Conservation (phyloP, 2,329 filamentous ascomycete genomes). For the Diaporthe batatas region DNA sequence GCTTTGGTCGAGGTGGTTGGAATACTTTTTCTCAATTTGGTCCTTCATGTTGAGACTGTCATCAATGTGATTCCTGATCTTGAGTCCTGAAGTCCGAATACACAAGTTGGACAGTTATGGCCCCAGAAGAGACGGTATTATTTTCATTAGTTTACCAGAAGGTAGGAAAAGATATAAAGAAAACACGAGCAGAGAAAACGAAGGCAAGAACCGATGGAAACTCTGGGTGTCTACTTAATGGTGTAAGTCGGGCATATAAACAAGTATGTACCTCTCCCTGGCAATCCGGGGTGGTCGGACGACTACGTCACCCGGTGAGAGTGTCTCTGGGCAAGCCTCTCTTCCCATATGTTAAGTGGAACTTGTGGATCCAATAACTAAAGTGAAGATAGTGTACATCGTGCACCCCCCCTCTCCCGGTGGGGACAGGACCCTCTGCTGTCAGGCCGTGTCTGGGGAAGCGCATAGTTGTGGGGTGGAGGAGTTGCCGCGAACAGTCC, state of each 20-base stretch:
- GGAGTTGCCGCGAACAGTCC: background rate
- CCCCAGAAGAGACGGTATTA: background rate
- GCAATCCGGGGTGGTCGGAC: background rate
- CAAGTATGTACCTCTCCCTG: background rate
- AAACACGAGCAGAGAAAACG: background rate
- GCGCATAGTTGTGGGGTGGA: background rate
- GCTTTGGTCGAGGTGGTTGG: background rate
- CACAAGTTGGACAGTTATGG: background rate
- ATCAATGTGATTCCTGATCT: background rate
- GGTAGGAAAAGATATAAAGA: background rate
- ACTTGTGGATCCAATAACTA: background rate
- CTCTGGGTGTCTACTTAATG: background rate
- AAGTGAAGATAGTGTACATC: background rate
- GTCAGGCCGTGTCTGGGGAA: background rate
- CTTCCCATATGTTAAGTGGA: background rate
- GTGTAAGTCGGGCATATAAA: background rate
- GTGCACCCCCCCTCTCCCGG: background rate
- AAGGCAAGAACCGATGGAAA: background rate
- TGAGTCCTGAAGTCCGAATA: background rate
- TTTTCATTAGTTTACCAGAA: background rate
- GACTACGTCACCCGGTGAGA: constrained; percentile 1
- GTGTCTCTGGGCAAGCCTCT: background rate
- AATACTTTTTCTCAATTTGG: background rate
- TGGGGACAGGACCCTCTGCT: background rate
- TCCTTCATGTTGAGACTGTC: constrained; percentile 1